phyloP scores from a whole-genome alignment of 192 early-diverging fungal genomes.

The Coemansia sp. region DNA sequence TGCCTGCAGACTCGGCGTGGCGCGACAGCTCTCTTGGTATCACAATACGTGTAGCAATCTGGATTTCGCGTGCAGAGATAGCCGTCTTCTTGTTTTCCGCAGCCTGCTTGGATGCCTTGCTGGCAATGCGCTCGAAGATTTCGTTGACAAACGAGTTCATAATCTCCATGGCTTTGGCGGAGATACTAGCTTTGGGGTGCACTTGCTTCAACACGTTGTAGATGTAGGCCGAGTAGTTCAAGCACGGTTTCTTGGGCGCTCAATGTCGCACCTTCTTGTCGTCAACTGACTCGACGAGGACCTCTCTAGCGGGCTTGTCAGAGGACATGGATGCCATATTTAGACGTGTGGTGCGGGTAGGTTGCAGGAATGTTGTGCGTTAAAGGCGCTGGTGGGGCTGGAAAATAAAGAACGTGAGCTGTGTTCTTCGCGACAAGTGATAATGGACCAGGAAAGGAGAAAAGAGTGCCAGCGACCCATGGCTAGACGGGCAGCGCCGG shows the following conservation, averaged over 20 bases:
- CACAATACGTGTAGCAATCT: slow-evolving; percentile 67
- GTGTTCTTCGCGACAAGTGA: too few relatives aligned
- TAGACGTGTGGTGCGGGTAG: too few relatives aligned
- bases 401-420: too few relatives aligned
- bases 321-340: slow-evolving; percentile 66
- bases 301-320: slow-evolving; percentile 64
- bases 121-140: slow-evolving; percentile 94
- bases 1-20: slow-evolving; percentile 74
- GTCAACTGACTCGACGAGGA: slow-evolving; percentile 54
- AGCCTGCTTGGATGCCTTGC: slow-evolving; percentile 80
- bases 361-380: neutral
- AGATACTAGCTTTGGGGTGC: slow-evolving; percentile 96
- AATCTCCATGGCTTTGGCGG: slow-evolving; percentile 97
- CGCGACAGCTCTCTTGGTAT: slow-evolving; percentile 80
- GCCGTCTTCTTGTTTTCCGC: slow-evolving; percentile 95
- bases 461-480: too few relatives aligned
- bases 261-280: slow-evolving; percentile 57
- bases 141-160: slow-evolving; percentile 97
- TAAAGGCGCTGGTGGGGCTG: too few relatives aligned
- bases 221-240: slow-evolving; percentile 84
- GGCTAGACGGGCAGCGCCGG: too few relatives aligned
- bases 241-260: slow-evolving; percentile 70
- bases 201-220: slow-evolving; percentile 98
- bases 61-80: slow-evolving; percentile 95
- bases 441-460: too few relatives aligned